A percentile compares a stretch with the other conserved stretches of the same genome.
phyloP scores from a whole-genome alignment of 1,139 yeast genomes.

The Suhomyces maxii region DNA sequence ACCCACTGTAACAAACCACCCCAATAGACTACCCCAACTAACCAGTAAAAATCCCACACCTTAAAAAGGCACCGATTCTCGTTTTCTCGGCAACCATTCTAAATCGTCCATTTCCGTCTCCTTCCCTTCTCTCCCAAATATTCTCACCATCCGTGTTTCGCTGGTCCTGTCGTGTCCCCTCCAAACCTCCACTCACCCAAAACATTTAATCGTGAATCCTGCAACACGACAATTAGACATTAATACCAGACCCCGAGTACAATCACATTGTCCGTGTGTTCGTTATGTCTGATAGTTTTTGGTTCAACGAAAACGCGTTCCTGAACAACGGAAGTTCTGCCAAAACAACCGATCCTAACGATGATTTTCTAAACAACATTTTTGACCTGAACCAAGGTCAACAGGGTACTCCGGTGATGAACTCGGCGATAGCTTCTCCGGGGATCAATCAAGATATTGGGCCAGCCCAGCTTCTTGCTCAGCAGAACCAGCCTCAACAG shows the following conservation, averaged over 20 bases:
- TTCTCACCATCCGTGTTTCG: background rate
- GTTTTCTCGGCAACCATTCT: too few species aligned
- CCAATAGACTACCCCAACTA: too few species aligned
- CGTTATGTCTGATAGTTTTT: conserved; percentile 42
- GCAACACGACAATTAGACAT: background rate
- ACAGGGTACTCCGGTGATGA: conserved; percentile 7
- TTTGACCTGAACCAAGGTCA: conserved; percentile 25
- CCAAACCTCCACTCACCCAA: too few species aligned
- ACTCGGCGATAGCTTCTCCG: conserved; percentile 9
- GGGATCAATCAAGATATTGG: conserved; percentile 14
- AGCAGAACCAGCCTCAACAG: conserved; percentile 5
- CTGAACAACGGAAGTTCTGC: conserved; percentile 20
- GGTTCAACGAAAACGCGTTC: conserved; percentile 47
- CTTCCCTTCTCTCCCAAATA: background rate
- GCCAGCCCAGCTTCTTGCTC: conserved; percentile 14
- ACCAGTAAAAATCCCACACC: too few species aligned
- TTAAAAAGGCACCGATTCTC: too few species aligned
- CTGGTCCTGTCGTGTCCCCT: too few species aligned
- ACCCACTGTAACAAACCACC: too few species aligned
- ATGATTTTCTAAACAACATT: conserved; percentile 39
- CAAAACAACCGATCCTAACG: conserved; percentile 19
- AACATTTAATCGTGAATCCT: background rate
- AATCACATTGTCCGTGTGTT: background rate
- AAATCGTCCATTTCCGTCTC: conserved; percentile 36
- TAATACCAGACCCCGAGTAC: too few species aligned